Evolutionary conservation across 2,329 filamentous ascomycete species (phyloP).

Genomic region (Fusarium sp.): DNA sequence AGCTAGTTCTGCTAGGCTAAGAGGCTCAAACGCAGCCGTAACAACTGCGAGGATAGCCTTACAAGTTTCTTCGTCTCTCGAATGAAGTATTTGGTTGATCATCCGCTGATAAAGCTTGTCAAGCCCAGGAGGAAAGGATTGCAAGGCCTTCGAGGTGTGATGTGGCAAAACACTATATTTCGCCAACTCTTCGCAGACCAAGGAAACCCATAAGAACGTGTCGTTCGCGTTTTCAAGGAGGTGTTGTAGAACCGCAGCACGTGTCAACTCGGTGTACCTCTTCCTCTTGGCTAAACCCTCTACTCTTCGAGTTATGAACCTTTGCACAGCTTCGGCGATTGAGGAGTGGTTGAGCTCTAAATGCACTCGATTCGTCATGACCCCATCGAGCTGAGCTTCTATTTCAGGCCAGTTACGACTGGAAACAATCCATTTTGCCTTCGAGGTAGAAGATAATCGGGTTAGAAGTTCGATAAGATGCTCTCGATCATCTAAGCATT

Average conservation of each 20-base stretch:
- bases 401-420: fast-evolving
- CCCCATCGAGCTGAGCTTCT: fast-evolving
- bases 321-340: neutral
- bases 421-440: neutral
- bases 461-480: neutral
- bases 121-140: neutral
- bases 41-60: neutral
- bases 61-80: fast-evolving
- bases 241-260: fast-evolving
- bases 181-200: neutral
- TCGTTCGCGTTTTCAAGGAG: fast-evolving
- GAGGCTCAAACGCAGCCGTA: neutral
- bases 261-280: fast-evolving
- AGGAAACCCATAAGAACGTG: neutral
- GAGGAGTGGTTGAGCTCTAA: neutral
- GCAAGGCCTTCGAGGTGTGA: neutral
- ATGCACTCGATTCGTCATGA: fast-evolving
- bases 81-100: fast-evolving
- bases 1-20: fast-evolving
- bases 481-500: neutral
- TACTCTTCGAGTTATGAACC: neutral
- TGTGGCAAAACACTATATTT: neutral
- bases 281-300: fast-evolving
- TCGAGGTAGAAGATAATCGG: neutral
- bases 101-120: neutral